Conservation (phyloP, 192 early-diverging fungal genomes). For the Coemansia guatemalensis region DNA sequence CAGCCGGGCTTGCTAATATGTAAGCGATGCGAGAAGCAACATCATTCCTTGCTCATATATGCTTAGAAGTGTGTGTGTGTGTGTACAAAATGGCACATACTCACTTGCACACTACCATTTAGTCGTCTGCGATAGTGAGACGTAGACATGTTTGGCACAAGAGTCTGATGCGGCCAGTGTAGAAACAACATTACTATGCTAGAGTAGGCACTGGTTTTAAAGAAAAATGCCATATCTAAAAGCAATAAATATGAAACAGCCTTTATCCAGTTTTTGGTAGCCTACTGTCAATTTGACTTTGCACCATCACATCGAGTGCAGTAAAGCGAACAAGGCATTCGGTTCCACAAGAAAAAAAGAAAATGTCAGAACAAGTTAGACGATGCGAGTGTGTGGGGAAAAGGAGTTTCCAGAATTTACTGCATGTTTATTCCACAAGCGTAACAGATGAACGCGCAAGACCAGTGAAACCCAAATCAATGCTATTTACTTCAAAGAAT, state of each 20-base stretch:
- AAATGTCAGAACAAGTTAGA: not conserved
- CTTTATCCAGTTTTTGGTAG: not conserved
- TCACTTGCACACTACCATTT: not conserved
- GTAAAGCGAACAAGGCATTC: not conserved
- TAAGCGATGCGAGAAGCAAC: not conserved
- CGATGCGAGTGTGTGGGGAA: not conserved
- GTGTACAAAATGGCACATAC: not conserved
- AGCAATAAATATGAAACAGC: not conserved
- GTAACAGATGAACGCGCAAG: not conserved
- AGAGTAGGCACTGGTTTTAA: not conserved
- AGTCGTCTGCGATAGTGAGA: not conserved
- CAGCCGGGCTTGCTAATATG: not conserved
- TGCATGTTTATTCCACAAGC: not conserved
- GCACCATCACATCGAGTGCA: not conserved
- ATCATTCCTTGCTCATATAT: not conserved
- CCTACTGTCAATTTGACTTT: not conserved
- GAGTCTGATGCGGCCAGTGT: not conserved
- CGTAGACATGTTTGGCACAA: not conserved
- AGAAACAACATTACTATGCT: not conserved
- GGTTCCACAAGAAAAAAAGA: not conserved
- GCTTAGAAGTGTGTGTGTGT: not conserved
- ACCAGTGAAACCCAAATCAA: not conserved
- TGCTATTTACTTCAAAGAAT: constrained; percentile 3
- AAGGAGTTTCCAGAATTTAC: not conserved
- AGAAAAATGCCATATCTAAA: not conserved